These are phyloP conservation scores for Paraconiothyrium sp. DNA, from an alignment of 2,329 filamentous ascomycete species.

Conservation along the genomic window DNA sequence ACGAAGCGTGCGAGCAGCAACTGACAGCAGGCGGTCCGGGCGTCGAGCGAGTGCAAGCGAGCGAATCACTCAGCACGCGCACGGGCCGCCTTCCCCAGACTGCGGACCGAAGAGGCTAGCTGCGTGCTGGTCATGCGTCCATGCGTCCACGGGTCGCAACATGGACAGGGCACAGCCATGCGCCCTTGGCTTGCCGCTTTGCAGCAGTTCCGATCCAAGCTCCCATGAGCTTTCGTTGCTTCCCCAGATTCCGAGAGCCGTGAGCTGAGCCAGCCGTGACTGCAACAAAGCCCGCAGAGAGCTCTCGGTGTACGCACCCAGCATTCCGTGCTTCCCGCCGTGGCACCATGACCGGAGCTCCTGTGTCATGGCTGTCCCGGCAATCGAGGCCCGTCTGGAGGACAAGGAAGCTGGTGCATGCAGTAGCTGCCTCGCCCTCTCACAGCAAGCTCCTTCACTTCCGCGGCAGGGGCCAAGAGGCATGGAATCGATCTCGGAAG, in stretches of 20 bases:
- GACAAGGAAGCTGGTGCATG: constrained; percentile 31
- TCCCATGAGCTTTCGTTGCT: constrained; percentile 6
- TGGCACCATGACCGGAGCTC: constrained; percentile 26
- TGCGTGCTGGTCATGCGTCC: constrained; percentile 21
- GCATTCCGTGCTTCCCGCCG: constrained; percentile 6
- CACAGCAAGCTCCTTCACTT: constrained; percentile 29
- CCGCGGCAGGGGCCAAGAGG: constrained; percentile 26
- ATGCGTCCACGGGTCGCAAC: not conserved
- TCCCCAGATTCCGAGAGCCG: constrained; percentile 17
- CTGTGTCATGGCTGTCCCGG: constrained; percentile 30
- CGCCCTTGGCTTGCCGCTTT: constrained; percentile 8
- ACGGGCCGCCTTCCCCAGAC: constrained; percentile 23
- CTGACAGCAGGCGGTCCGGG: constrained; percentile 16
- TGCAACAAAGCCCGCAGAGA: not conserved
- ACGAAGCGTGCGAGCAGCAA: constrained; percentile 17
- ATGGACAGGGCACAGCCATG: constrained; percentile 6
- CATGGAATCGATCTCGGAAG: constrained; percentile 41
- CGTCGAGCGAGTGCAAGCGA: constrained; percentile 22
- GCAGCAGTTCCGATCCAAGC: constrained; percentile 12
- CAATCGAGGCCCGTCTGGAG: constrained; percentile 34
- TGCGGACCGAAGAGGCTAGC: constrained; percentile 16
- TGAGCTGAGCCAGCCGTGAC: constrained; percentile 10
- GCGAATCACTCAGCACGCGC: constrained; percentile 2
- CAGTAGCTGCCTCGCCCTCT: constrained; percentile 30
- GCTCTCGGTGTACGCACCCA: not conserved